phyloP scores from a whole-genome alignment of 108 stramenopile species.

The Pseudonitzschia delicatissima region DNA sequence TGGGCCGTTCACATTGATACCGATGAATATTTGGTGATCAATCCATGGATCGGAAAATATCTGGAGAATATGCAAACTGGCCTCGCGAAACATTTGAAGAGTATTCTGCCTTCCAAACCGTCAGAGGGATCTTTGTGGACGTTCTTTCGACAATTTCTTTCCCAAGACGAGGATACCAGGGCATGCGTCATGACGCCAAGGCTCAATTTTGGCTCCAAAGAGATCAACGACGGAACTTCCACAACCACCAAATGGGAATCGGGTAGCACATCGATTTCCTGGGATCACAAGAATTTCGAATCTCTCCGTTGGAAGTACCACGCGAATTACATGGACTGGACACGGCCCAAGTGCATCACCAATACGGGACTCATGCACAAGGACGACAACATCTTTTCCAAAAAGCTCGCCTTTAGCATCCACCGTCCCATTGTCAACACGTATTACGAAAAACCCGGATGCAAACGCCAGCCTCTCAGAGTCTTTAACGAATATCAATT shows the following conservation, averaged over 20 bases:
- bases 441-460: too few relatives aligned
- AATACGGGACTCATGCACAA: slow-evolving; percentile 19
- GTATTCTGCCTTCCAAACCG: background rate
- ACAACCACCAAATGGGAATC: background rate
- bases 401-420: slow-evolving; percentile 18
- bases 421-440: slow-evolving; percentile 27
- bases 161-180: background rate
- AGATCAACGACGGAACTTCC: background rate
- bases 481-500: background rate
- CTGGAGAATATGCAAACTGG: background rate
- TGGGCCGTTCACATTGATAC: slow-evolving; percentile 65
- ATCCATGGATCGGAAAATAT: slow-evolving; percentile 19
- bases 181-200: slow-evolving; percentile 30
- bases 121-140: background rate
- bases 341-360: slow-evolving; percentile 29
- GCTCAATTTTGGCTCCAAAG: slow-evolving; percentile 10
- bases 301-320: slow-evolving; percentile 40
- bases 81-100: background rate
- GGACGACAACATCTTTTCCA: background rate
- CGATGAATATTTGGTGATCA: slow-evolving; percentile 64
- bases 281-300: slow-evolving; percentile 32
- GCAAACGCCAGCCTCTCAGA: background rate
- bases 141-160: background rate
- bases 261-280: background rate
- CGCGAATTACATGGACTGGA: slow-evolving; percentile 15